phyloP scores from a whole-genome alignment of 768 basidiomycete species.

The Phylloporus sp. region DNA sequence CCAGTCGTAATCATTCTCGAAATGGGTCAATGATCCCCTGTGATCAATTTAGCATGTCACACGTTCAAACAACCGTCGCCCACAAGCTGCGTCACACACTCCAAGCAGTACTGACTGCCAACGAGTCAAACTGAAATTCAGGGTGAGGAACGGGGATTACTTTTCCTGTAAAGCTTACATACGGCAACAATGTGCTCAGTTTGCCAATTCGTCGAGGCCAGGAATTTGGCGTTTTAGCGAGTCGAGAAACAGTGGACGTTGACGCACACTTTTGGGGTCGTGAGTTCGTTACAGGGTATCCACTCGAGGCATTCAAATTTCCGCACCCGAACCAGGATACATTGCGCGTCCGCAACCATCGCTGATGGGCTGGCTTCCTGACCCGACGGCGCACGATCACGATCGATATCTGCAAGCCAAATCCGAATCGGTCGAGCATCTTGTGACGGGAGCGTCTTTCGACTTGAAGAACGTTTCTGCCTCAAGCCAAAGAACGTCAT shows the following conservation, averaged over 20 bases:
- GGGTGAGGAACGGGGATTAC: constrained; percentile 31
- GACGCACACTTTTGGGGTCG: constrained; percentile 1
- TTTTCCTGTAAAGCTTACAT: constrained; percentile 18
- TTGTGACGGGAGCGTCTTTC: constrained; percentile 20
- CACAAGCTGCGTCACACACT: constrained; percentile 12
- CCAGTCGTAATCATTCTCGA: constrained; percentile 20
- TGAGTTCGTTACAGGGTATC: not conserved
- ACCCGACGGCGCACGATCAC: constrained; percentile 6
- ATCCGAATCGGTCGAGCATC: not conserved
- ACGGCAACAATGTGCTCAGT: constrained; percentile 12
- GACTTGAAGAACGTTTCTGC: constrained; percentile 23
- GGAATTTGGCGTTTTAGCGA: not conserved
- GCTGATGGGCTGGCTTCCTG: not conserved
- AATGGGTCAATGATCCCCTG: constrained; percentile 14
- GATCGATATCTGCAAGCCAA: constrained; percentile 5
- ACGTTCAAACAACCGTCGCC: constrained; percentile 8
- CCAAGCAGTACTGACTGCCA: constrained; percentile 14
- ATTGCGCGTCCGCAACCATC: not conserved
- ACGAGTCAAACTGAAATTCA: constrained; percentile 22
- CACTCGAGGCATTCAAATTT: constrained; percentile 1
- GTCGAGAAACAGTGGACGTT: not conserved
- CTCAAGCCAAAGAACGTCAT: constrained; percentile 17
- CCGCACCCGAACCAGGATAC: not conserved
- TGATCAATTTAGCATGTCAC: constrained; percentile 14
- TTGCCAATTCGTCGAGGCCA: not conserved